A percentile compares a stretch with the other conserved stretches of the same genome.
These are phyloP conservation scores for Pseudozyma sp. DNA, from an alignment of 1,284 basidiomycete species.

Conservation along the genomic window DNA sequence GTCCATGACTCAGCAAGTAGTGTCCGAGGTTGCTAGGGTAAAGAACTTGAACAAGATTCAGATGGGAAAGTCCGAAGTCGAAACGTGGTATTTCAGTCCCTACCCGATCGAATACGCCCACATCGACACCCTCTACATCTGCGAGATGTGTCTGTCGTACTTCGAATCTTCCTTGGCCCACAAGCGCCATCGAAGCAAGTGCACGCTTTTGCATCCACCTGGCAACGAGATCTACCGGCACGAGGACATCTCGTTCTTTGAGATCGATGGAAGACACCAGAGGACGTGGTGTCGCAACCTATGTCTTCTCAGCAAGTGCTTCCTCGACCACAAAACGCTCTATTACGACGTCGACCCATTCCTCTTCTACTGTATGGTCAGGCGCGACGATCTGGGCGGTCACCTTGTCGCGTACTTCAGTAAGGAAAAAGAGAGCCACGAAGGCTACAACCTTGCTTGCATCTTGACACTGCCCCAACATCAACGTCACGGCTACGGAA, in stretches of 20 bases:
- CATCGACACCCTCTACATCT: constrained; percentile 92
- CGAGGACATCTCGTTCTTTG: constrained; percentile 96
- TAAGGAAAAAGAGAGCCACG: constrained; percentile 98
- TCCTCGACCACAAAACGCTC: constrained; percentile 98
- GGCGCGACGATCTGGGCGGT: constrained; percentile 88
- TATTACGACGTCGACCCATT: constrained; percentile 99
- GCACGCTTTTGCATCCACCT: constrained; percentile 92
- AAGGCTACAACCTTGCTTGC: constrained; percentile 98
- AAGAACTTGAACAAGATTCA: constrained; percentile 98
- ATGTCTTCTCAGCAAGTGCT: constrained; percentile 95
- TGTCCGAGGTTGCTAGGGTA: constrained; percentile 95
- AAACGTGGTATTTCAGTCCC: constrained; percentile 99
- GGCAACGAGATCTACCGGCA: constrained; percentile 99
- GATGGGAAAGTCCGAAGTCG: constrained; percentile 95
- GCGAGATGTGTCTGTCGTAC: constrained; percentile 85
- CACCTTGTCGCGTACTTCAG: constrained; percentile 99
- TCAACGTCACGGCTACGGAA: constrained; percentile 94
- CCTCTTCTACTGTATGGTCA: constrained; percentile 96
- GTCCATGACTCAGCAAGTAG: constrained; percentile 98
- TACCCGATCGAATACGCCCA: constrained; percentile 98
- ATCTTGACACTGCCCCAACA: constrained; percentile 97
- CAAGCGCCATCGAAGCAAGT: constrained; percentile 84
- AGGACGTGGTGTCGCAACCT: constrained; percentile 97
- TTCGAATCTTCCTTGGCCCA: constrained; percentile 57
- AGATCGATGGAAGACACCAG: constrained; percentile 96